Evolutionary conservation across 2,329 filamentous ascomycete species (phyloP).

Genomic region (Penicillium sclerotigenum): DNA sequence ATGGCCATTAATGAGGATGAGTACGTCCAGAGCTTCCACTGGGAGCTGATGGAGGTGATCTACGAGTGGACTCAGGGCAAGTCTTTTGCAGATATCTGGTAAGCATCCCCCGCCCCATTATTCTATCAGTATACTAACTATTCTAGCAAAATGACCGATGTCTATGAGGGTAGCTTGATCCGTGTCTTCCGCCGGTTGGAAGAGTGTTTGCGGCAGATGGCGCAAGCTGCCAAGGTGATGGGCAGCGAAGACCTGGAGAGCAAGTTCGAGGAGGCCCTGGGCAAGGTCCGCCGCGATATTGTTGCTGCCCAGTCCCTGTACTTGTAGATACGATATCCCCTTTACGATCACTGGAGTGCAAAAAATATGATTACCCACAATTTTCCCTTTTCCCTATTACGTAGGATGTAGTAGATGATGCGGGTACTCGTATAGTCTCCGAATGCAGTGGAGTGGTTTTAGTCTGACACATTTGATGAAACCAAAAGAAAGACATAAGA

Average conservation of each 20-base stretch:
- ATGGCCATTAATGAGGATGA: constrained; percentile 91
- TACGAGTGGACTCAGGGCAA: constrained; percentile 86
- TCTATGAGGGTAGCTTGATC: constrained; percentile 94
- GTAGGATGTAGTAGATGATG: constrained; percentile 4
- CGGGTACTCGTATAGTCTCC: constrained; percentile 3
- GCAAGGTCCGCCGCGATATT: constrained; percentile 86
- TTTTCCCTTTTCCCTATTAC: neutral
- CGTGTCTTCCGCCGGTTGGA: constrained; percentile 93
- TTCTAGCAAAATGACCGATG: constrained; percentile 93
- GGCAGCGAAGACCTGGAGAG: constrained; percentile 88
- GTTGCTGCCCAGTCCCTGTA: constrained; percentile 94
- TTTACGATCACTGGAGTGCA: constrained; percentile 8
- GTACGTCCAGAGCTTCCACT: constrained; percentile 85
- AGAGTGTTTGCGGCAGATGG: constrained; percentile 91
- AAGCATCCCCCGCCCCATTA: constrained; percentile 43
- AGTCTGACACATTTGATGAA: neutral
- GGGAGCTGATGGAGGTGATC: constrained; percentile 95
- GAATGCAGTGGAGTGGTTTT: constrained; percentile 4
- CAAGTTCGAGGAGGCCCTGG: constrained; percentile 84
- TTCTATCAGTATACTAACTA: constrained; percentile 9
- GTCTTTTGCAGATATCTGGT: constrained; percentile 93
- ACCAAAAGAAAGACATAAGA: neutral
- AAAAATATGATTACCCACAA: constrained; percentile 4
- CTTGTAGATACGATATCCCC: constrained; percentile 54
- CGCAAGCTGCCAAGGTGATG: constrained; percentile 95